A percentile compares a stretch with the other conserved stretches of the same genome.
Evolutionary conservation across 225 moss, liverwort and hornwort genomes (phyloP).

Genomic region (Asterella californica): DNA sequence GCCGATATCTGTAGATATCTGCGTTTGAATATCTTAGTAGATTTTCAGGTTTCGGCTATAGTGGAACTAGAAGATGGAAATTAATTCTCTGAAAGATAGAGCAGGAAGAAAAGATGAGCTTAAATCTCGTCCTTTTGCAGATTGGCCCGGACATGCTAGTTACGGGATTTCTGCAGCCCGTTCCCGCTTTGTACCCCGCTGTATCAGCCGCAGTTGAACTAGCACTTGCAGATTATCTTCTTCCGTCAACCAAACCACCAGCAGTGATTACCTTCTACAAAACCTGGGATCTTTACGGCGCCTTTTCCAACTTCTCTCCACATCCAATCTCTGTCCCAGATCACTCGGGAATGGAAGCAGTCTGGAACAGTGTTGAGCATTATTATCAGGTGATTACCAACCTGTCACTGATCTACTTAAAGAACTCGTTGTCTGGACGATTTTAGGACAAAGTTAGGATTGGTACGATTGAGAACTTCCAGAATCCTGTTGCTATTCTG

Average conservation of each 20-base stretch:
- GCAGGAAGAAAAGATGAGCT: not conserved
- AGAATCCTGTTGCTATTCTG: not conserved
- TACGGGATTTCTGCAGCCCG: slow-evolving; percentile 70
- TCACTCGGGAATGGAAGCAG: slow-evolving; percentile 37
- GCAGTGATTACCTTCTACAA: slow-evolving; percentile 72
- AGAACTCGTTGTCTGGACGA: not conserved
- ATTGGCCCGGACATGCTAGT: slow-evolving; percentile 87
- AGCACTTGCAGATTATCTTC: slow-evolving; percentile 32
- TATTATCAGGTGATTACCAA: slow-evolving; percentile 55
- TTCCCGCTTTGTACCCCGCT: slow-evolving; percentile 54
- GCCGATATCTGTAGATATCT: not conserved
- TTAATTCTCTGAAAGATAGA: not conserved
- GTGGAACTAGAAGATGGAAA: not conserved
- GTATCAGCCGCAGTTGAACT: slow-evolving; percentile 45
- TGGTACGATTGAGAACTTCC: not conserved
- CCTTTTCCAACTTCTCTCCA: slow-evolving; percentile 74
- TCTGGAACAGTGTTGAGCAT: slow-evolving; percentile 84
- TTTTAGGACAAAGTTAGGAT: not conserved
- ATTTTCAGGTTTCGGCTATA: too few relatives aligned
- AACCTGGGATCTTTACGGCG: slow-evolving; percentile 84
- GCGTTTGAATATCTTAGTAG: not conserved
- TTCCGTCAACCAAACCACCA: slow-evolving; percentile 32
- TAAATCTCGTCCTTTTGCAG: slow-evolving; percentile 39
- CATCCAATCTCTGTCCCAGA: slow-evolving; percentile 63
- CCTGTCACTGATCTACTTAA: not conserved